A percentile compares a stretch with the other conserved stretches of the same genome.
Conservation (phyloP, 805 yeast species). For the Kazachstania africana region DNA sequence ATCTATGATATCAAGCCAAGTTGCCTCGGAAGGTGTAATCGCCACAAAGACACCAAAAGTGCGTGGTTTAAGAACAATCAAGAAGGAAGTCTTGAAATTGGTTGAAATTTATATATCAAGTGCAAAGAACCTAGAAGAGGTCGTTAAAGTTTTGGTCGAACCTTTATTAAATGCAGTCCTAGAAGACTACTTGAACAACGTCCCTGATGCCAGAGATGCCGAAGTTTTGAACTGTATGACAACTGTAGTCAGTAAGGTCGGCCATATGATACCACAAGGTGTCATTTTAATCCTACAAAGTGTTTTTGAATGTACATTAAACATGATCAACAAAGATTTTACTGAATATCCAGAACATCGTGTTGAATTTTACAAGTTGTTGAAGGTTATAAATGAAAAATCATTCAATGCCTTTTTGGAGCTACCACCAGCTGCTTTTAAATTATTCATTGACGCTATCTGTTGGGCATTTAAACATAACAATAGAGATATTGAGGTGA, state of each 20-base stretch:
- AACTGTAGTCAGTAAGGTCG: constrained; percentile 78
- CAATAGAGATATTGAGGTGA: constrained; percentile 90
- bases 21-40: constrained; percentile 68
- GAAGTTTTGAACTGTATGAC: constrained; percentile 94
- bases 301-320: constrained; percentile 88
- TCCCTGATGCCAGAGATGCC: constrained; percentile 95
- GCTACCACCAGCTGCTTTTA: constrained; percentile 86
- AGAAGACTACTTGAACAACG: constrained; percentile 78
- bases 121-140: constrained; percentile 76
- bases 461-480: constrained; percentile 98
- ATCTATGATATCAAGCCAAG: constrained; percentile 68
- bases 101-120: constrained; percentile 80
- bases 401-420: constrained; percentile 79
- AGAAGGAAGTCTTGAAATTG: constrained; percentile 83
- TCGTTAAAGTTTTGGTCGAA: constrained; percentile 70
- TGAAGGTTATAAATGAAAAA: constrained; percentile 76
- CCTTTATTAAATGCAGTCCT: constrained; percentile 76
- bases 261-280: constrained; percentile 78
- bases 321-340: constrained; percentile 91
- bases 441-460: constrained; percentile 82
- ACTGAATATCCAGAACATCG: constrained; percentile 97
- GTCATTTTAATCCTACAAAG: constrained; percentile 77
- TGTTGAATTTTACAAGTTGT: constrained; percentile 84
- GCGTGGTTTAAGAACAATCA: constrained; percentile 89
- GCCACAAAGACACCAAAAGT: constrained; percentile 94